These are phyloP conservation scores for Phtheirospermum japonicum DNA, from an alignment of 257 asterid genomes.

Conservation along the genomic window DNA sequence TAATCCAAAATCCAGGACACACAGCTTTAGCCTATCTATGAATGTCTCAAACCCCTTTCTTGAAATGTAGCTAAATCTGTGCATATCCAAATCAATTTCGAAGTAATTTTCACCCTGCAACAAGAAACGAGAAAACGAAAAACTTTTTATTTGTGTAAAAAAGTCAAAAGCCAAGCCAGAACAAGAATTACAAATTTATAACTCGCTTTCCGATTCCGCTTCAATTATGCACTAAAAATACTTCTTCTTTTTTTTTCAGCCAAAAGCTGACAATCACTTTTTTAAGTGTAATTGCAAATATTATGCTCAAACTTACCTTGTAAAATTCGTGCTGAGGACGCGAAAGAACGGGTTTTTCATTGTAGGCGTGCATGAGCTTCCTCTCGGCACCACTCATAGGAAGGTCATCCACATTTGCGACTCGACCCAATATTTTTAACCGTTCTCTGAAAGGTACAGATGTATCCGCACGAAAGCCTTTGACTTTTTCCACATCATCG, in stretches of 20 bases:
- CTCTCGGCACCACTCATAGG: slow-evolving; percentile 88
- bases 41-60: slow-evolving; percentile 88
- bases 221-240: background rate
- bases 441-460: slow-evolving; percentile 76
- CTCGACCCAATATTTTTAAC: slow-evolving; percentile 88
- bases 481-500: slow-evolving; percentile 77
- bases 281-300: background rate
- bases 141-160: no score
- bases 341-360: slow-evolving; percentile 95
- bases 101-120: slow-evolving; percentile 87
- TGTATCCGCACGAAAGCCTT: slow-evolving; percentile 74
- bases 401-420: slow-evolving; percentile 81
- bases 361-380: slow-evolving; percentile 91
- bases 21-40: slow-evolving; percentile 74
- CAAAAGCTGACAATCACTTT: no score
- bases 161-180: slow-evolving; percentile 12
- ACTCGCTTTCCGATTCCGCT: background rate
- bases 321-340: slow-evolving; percentile 96
- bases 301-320: slow-evolving; percentile 36
- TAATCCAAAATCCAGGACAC: slow-evolving; percentile 74
- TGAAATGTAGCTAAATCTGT: slow-evolving; percentile 92
- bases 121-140: no score
- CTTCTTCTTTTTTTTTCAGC: background rate
- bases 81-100: slow-evolving; percentile 96
- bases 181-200: background rate